Evolutionary conservation across 2,329 filamentous ascomycete genomes (phyloP), one percentile per base, ranked within the genome.

Genomic region (Pseudocercospora crystallina): DNA sequence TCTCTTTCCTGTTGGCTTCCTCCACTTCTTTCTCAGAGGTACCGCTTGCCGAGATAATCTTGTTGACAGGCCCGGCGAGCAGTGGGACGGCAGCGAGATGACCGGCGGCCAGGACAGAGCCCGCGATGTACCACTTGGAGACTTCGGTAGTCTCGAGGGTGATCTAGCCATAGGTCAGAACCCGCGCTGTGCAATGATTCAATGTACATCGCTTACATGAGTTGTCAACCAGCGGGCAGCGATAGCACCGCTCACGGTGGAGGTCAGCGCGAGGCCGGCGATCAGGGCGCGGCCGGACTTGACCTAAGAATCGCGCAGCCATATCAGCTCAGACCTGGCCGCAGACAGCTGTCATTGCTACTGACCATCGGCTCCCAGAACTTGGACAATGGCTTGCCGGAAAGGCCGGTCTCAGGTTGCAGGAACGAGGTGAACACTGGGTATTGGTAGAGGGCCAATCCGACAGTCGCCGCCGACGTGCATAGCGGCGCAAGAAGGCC

Each of bases 401-500:
- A 51, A 31, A 63, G 53, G 12, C 56, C 40, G 31, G 52, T 41
- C 15, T 48, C 43, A 17, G 53, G 49, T 30, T 39, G 44, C 2
- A 65, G 51, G 49, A 65, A 63, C 12, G 58, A 46, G 30, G 57
- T 20, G 52, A 65, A 61, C n/a, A 65, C 44, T 14, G 64, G 61
- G 39, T 59, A 64, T 43, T 65, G 62, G 48, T 62, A 62, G 10
- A 64, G 50, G 12, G 63, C 58, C 2, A 65, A 57, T 14, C 62
- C 64, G 46, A 66, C 51, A n/a, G 62, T 64, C 10, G 64, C 64
- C 31, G 61, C 60, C 26, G 59, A 60, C 5, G 62, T 63, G 52
- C 60, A 64, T 20, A 66, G 55, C 9, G 64, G 64, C 5, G 65
- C 49, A 41, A 66, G 59, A 29, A 66, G 59, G 48, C 58, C 63